Conservation (phyloP, 202 grass and related monocot species). For the Zoysia matrella region DNA sequence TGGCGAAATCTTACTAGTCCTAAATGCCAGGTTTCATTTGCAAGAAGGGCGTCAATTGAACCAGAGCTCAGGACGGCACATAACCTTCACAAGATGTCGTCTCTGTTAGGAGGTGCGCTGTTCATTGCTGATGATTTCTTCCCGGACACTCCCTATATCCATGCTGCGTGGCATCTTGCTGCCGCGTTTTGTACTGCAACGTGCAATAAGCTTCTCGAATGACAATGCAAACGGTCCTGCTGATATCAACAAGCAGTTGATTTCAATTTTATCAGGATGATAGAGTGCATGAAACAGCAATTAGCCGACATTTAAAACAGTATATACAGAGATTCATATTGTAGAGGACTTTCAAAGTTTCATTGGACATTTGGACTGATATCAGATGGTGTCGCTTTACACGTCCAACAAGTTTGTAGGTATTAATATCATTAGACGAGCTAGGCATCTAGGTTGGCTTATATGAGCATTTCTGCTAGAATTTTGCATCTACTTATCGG, state of each 20-base stretch:
- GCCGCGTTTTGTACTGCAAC: slow-evolving; percentile 80
- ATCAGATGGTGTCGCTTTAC: no score
- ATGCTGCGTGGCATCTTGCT: slow-evolving; percentile 95
- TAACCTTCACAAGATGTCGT: slow-evolving; percentile 91
- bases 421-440: no score
- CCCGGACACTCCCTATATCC: slow-evolving; percentile 75
- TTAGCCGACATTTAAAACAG: slow-evolving; percentile 26
- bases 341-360: no score
- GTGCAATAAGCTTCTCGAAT: slow-evolving; percentile 91
- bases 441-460: background rate
- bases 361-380: background rate
- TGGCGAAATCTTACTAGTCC: slow-evolving; percentile 10
- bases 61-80: slow-evolving; percentile 83
- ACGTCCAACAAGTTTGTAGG: no score
- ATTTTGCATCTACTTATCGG: no score
- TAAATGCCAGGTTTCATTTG: slow-evolving; percentile 75
- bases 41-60: slow-evolving; percentile 73
- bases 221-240: slow-evolving; percentile 40
- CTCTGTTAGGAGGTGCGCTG: slow-evolving; percentile 77
- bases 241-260: slow-evolving; percentile 49
- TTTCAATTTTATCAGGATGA: slow-evolving; percentile 25
- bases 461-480: background rate
- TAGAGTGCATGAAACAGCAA: no score
- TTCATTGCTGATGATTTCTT: slow-evolving; percentile 89
- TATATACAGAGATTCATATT: no score